Conservation (phyloP, 169 alveolate genomes). For the Plasmodium inui region DNA sequence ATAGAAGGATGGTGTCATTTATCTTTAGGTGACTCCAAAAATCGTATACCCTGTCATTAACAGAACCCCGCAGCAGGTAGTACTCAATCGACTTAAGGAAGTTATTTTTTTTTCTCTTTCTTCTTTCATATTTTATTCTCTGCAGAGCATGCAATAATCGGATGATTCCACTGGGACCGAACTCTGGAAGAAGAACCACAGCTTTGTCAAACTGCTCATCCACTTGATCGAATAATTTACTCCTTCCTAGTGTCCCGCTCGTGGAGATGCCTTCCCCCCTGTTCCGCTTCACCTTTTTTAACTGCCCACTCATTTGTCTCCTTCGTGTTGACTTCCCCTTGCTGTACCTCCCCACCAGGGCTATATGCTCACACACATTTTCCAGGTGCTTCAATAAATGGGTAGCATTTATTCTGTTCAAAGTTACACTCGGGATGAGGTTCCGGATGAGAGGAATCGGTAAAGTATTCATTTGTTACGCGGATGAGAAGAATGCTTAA, state of each 20-base stretch:
- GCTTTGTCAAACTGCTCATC: slow-evolving; percentile 43
- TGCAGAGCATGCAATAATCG: slow-evolving; percentile 32
- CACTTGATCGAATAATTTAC: slow-evolving; percentile 36
- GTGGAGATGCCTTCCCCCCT: background rate
- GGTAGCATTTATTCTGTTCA: slow-evolving; percentile 47
- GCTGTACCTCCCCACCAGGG: slow-evolving; percentile 11
- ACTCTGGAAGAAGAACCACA: slow-evolving; percentile 49
- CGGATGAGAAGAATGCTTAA: background rate
- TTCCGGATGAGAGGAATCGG: background rate
- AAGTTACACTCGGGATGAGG: slow-evolving; percentile 50
- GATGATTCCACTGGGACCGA: slow-evolving; percentile 52
- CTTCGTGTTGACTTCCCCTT: background rate
- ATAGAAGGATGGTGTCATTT: slow-evolving; percentile 31
- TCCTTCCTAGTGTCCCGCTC: background rate
- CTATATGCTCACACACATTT: slow-evolving; percentile 74
- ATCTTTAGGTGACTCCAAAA: slow-evolving; percentile 42
- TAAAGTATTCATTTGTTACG: slow-evolving; percentile 18
- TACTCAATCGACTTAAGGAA: slow-evolving; percentile 44
- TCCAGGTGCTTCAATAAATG: slow-evolving; percentile 66
- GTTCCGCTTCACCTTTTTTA: background rate
- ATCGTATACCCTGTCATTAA: slow-evolving; percentile 4
- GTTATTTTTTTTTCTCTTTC: slow-evolving; percentile 7
- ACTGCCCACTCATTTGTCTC: no score
- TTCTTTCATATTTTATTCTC: slow-evolving; percentile 26
- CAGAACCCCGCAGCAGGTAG: slow-evolving; percentile 7